phyloP scores from a whole-genome alignment of 1,284 basidiomycete species.

The Volvariella surrecta region DNA sequence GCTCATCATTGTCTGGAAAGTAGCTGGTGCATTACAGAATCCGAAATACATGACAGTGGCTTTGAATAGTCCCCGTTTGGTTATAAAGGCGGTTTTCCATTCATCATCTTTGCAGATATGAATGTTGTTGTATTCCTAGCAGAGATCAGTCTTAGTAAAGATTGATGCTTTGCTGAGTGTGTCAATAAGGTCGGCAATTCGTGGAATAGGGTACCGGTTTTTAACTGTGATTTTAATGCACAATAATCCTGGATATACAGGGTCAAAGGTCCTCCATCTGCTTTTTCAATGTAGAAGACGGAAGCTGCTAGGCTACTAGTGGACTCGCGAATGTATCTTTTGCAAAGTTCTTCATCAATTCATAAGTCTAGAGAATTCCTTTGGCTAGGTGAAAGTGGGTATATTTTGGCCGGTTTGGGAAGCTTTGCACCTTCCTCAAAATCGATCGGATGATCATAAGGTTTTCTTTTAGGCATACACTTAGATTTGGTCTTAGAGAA shows the following conservation, averaged over 20 bases:
- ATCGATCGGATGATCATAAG: constrained; percentile 3
- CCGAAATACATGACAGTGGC: too few species aligned
- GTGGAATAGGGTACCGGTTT: constrained; percentile 21
- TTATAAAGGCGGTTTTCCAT: constrained; percentile 25
- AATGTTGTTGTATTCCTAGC: constrained; percentile 20
- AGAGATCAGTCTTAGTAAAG: constrained; percentile 23
- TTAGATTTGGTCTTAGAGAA: neutral
- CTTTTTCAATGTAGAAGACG: constrained; percentile 34
- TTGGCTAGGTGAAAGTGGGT: neutral
- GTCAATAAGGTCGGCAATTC: constrained; percentile 21
- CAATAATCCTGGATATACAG: too few species aligned
- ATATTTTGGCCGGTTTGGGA: neutral
- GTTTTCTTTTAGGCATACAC: neutral
- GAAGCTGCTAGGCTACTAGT: constrained; percentile 22
- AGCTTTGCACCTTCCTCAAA: neutral
- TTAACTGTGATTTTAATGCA: constrained; percentile 18
- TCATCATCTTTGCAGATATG: constrained; percentile 18
- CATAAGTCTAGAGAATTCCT: constrained; percentile 10
- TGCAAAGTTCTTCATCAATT: constrained; percentile 22
- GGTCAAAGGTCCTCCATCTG: constrained; percentile 28
- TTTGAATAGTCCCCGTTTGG: constrained; percentile 7
- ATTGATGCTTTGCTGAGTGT: constrained; percentile 14
- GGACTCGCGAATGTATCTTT: constrained; percentile 17
- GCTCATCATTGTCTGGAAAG: too few species aligned
- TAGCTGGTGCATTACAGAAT: too few species aligned